Base-by-base conservation (phyloP, 139 green algal genomes). In the Axilococcus clingmanii region DNA sequence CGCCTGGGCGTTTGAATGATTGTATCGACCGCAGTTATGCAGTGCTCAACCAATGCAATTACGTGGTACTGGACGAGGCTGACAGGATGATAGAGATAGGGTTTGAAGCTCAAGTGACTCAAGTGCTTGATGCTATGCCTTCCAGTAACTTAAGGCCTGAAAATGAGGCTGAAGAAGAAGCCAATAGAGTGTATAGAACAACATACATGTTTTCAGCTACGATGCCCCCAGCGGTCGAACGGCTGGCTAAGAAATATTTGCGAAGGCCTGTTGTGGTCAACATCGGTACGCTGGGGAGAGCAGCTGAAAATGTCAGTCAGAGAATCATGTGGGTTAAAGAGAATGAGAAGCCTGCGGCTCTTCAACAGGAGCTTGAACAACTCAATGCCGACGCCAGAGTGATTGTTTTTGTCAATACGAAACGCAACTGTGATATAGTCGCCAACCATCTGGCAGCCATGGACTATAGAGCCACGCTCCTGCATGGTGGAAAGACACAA, bases 71-170 rank as follows among this genome's bases (percentile, higher is more conserved):
- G 48, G 92, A 99, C 61, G 88, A 96, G 75, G 92, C 92, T 3
- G 92, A 99, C 49, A 73, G 91, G 46, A 99, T 99, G 92, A 97
- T 99, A 25, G 92, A 99, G 59, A 80, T 99, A 65, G 92, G 92
- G 11, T 97, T 99, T 57, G 91, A 98, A 68, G 91, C 89, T 12
- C 90, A 96, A 79, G 86, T 95, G 19, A 76, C 84, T 24, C 68
- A 62, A 4, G 84, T 95, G 40, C 69, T 95, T 48, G 91, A 96
- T 38, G 79, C 82, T 14, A 97, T 99, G 91, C 88, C 91, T 3
- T 72, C 51, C 36, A 63, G 57, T 38, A 92, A 86, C 47, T 74
- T 98, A 34, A 95, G 95, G 65, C 89, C 92, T 1, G 86, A 94
- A 52, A 75, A 89, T 44, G 87, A 94, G 35, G 60, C 55, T 11